Evolutionary conservation across 2,329 filamentous ascomycete species (phyloP).

Genomic region (Graphiopsis chlorocephala): DNA sequence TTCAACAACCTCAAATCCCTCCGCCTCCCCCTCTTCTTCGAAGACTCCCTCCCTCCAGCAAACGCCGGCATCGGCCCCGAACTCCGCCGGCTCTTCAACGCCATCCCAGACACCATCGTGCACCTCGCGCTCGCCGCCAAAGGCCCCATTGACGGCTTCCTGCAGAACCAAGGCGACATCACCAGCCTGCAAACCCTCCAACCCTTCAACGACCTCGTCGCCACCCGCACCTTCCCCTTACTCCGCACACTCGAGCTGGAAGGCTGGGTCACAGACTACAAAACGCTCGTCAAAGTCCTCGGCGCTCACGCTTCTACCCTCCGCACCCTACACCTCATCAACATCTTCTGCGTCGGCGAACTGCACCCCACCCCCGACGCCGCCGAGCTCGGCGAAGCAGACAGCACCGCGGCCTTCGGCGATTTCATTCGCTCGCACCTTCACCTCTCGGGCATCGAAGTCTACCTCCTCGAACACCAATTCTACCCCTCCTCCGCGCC

Average conservation of each 20-base stretch:
- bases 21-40: conserved; percentile 11
- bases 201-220: conserved; percentile 8
- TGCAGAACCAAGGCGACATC: background rate
- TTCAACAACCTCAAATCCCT: conserved; percentile 6
- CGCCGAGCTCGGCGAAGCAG: background rate
- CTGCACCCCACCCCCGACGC: background rate
- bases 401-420: conserved; percentile 1
- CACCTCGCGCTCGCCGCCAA: conserved; percentile 11
- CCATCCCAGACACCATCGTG: conserved; percentile 9
- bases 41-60: conserved; percentile 2
- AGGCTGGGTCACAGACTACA: conserved; percentile 13
- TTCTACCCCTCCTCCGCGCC: background rate
- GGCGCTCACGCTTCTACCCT: conserved; percentile 4
- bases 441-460: conserved; percentile 9
- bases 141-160: conserved; percentile 13
- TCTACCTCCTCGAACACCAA: conserved; percentile 12
- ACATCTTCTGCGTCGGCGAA: conserved; percentile 11
- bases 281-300: background rate
- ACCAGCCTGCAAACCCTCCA: background rate
- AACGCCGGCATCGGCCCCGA: conserved; percentile 5
- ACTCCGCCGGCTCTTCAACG: background rate
- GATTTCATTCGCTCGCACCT: background rate
- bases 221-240: background rate
- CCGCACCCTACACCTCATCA: conserved; percentile 10
- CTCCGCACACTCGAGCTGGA: conserved; percentile 5